Base-by-base conservation (phyloP, 1,139 yeast genomes). In the Ashbya aceris region DNA sequence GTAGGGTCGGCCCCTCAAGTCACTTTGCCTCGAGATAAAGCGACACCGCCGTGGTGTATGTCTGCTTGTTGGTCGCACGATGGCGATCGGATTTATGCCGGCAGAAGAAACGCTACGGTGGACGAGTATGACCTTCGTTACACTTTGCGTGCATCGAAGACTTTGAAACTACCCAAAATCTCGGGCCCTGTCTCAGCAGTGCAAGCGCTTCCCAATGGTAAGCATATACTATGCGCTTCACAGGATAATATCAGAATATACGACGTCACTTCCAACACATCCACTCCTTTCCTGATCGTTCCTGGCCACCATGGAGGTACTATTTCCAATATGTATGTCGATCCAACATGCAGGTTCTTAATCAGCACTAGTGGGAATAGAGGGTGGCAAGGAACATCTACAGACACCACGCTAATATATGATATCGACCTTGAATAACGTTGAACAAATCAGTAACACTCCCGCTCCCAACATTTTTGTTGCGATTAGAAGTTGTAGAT, bases 31-130 rank as follows among this genome's bases (percentile, higher is more conserved):
- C 75, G 79, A 3, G 77, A 86, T 0, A 68, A 72, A 6, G 77
- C 77, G 1, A 74, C 79, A 0, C 96, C 97, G 1, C 98, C 98
- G 0, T 91, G 97, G 97, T 83, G 95, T 62, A 80, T 83, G 74
- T 75, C 86, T n/a, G 79, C 95, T 0, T 76, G 86, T 41, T 93
- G 97, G 97, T 81, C 95, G 5, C 70, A 71, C 43, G 80, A 81
- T 54, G 98, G 98, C 7, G 80, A 84, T 45, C 70, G 68, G 38
- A 72, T 89, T 10, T 91, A 73, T 55, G 87, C 80, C 3, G 98
- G 98, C 1, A 73, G 98, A 49, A 74, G 98, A 60, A 91, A 89
- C 60, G 82, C 93, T 37, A 72, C 82, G 0, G 87, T 89, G 4
- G 97, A 91, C 52, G 95, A 86, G 60, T 80, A 79, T 48, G 86